Base-by-base conservation (phyloP, 352 stramenopile species). In the Phytophthora nicotianae region DNA sequence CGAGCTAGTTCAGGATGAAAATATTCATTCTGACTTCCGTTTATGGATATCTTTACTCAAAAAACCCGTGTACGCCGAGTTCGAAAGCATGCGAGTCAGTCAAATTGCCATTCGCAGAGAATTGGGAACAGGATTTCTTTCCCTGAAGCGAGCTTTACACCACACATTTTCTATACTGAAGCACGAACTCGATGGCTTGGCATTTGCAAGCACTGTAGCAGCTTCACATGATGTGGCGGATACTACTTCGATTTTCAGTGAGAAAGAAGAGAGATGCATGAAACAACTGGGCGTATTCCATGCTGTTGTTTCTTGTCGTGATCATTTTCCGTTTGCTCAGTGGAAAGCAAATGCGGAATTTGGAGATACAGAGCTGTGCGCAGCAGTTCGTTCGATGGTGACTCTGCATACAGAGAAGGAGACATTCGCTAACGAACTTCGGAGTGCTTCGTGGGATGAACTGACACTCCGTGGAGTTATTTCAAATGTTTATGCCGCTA, bases 11-110 rank as follows among this genome's bases (percentile, higher is more conserved):
- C 42, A 74, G 8, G 54, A 59, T 6, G 51, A 70, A 0, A 59
- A 73, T 0, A 42, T 58, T 5, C 83, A 91, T 20, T 69, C 75
- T 0, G 83, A 91, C 33, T 91, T 90, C 38, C 80, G 83, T 4
- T 50, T 91, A 9, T 91, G 83, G 80, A 27, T 86, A 16, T 90
- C 76, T 16, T 19, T 58, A 13, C 14, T 29, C 17, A 52, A 65
- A 14, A 3, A 50, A 19, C 5, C 29, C n/a, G 16, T 19, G 8
- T 32, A 5, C 1, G n/a, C 26, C 38, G 10, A 11, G 8, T 57
- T 62, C 37, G 54, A 59, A 21, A 43, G 10, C 7, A 26, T 50
- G 21, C 24, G 11, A 13, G 40, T 65, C 4, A 45, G 23, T 26
- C 35, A 17, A 23, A 23, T 47, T 8, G 32, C 52, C 2, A 54